A percentile compares a stretch with the other conserved stretches of the same genome.
These are phyloP conservation scores for Platanthera guangdongensis DNA, from an alignment of 106 monocot genomes.

Conservation along the genomic window DNA sequence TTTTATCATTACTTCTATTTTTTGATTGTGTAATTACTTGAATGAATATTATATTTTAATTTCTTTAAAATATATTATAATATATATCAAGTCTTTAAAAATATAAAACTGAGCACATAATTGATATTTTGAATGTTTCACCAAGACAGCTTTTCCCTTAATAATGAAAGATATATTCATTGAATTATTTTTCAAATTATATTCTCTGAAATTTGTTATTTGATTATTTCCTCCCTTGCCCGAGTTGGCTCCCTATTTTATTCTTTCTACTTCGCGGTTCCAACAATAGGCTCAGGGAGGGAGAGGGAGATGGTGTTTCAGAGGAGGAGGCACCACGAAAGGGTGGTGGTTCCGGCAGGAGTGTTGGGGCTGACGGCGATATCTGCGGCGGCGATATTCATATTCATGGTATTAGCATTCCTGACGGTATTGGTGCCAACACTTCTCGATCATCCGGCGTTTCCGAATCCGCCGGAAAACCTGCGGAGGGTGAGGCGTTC, in stretches of 20 bases:
- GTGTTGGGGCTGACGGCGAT: background rate
- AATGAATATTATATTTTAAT: too few relatives aligned
- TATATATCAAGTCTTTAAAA: too few relatives aligned
- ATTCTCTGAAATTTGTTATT: too few relatives aligned
- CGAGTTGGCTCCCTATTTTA: background rate
- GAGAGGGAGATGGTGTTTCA: conserved; percentile 1
- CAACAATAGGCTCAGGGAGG: background rate
- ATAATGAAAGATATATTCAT: background rate
- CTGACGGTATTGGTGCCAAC: background rate
- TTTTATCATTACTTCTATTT: too few relatives aligned
- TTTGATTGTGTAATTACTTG: too few relatives aligned
- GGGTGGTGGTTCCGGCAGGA: background rate
- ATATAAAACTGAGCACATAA: too few relatives aligned
- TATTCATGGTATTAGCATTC: conserved; percentile 4
- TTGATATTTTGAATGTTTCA: too few relatives aligned
- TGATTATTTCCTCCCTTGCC: background rate
- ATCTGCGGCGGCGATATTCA: background rate
- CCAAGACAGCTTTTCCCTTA: too few relatives aligned
- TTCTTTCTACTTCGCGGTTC: background rate
- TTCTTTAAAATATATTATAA: too few relatives aligned
- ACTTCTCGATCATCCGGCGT: background rate
- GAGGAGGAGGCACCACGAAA: conserved; percentile 4
- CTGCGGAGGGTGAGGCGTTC: background rate
- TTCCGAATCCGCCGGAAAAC: background rate
- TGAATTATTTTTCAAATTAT: background rate